Evolutionary conservation across 768 basidiomycete genomes (phyloP).

Genomic region (Cyclocybe aegerita): DNA sequence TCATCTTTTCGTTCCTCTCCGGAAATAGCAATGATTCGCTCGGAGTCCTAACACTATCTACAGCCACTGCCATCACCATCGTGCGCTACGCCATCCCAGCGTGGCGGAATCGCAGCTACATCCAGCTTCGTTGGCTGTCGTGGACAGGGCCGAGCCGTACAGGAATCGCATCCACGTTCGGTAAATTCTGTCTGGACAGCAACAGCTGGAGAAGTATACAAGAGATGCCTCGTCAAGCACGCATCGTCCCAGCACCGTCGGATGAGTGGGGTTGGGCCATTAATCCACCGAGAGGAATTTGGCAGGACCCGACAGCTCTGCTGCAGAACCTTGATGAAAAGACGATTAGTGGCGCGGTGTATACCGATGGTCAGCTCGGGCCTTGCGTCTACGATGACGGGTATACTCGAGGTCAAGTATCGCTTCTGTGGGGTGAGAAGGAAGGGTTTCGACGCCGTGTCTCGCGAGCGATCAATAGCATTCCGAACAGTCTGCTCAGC

Average conservation of each 20-base stretch:
- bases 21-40: slow-evolving; percentile 13
- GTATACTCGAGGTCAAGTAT: slow-evolving; percentile 2
- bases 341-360: too few species aligned
- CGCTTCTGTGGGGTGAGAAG: slow-evolving; percentile 10
- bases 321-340: neutral
- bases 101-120: slow-evolving; percentile 9
- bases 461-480: slow-evolving; percentile 9
- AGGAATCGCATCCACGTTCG: neutral
- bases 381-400: slow-evolving; percentile 6
- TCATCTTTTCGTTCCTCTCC: slow-evolving; percentile 10
- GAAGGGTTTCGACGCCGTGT: slow-evolving; percentile 10
- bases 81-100: slow-evolving; percentile 11
- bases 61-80: slow-evolving; percentile 9
- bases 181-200: neutral
- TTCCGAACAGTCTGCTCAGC: slow-evolving; percentile 9
- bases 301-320: slow-evolving; percentile 5
- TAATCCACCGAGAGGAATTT: slow-evolving; percentile 3
- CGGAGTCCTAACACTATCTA: slow-evolving; percentile 10
- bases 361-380: neutral
- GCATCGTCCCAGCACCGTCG: neutral
- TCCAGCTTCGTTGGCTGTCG: slow-evolving; percentile 10
- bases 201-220: neutral
- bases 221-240: neutral
- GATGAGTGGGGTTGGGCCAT: slow-evolving; percentile 10
- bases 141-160: slow-evolving; percentile 13